Evolutionary conservation across 2,329 filamentous ascomycete genomes (phyloP).

Genomic region (Nectriaceae sp.): DNA sequence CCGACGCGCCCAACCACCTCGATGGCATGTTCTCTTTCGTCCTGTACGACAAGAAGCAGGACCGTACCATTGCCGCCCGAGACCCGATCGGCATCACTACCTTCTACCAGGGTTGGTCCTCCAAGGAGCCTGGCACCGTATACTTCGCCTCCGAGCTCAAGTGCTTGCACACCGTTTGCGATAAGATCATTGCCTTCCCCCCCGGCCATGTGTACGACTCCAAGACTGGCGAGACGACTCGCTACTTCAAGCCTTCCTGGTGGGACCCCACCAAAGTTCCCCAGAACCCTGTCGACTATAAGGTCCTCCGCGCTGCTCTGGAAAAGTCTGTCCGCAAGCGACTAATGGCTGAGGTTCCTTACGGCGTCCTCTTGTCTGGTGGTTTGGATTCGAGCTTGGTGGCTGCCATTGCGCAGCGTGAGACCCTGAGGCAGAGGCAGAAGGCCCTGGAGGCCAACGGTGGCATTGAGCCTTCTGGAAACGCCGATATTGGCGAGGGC

Average conservation of each 20-base stretch:
- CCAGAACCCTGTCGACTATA: slow-evolving; percentile 78
- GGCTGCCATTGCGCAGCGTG: slow-evolving; percentile 91
- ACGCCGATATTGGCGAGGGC: slow-evolving; percentile 64
- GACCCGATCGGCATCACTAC: slow-evolving; percentile 97
- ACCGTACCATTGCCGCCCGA: slow-evolving; percentile 89
- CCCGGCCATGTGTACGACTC: slow-evolving; percentile 97
- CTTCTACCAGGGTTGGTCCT: slow-evolving; percentile 93
- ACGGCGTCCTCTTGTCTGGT: slow-evolving; percentile 92
- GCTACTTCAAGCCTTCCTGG: slow-evolving; percentile 93
- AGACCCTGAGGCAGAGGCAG: slow-evolving; percentile 77
- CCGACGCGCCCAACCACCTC: slow-evolving; percentile 89
- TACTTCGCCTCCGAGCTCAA: slow-evolving; percentile 99
- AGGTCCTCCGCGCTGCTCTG: slow-evolving; percentile 75
- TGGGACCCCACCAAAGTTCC: slow-evolving; percentile 83
- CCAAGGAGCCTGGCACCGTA: slow-evolving; percentile 76
- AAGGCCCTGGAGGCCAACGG: slow-evolving; percentile 54
- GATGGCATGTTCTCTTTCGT: slow-evolving; percentile 99
- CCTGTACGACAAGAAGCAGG: slow-evolving; percentile 91
- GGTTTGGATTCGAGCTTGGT: slow-evolving; percentile 95
- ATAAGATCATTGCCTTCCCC: slow-evolving; percentile 92
- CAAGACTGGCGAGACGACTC: slow-evolving; percentile 77
- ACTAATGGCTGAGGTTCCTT: slow-evolving; percentile 98
- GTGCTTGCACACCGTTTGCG: slow-evolving; percentile 88
- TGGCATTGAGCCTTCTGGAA: slow-evolving; percentile 49
- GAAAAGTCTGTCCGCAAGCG: slow-evolving; percentile 94